A percentile compares a stretch with the other conserved stretches of the same genome.
Evolutionary conservation across 208 protist genomes (phyloP).

Genomic region (Leishmania braziliensis): DNA sequence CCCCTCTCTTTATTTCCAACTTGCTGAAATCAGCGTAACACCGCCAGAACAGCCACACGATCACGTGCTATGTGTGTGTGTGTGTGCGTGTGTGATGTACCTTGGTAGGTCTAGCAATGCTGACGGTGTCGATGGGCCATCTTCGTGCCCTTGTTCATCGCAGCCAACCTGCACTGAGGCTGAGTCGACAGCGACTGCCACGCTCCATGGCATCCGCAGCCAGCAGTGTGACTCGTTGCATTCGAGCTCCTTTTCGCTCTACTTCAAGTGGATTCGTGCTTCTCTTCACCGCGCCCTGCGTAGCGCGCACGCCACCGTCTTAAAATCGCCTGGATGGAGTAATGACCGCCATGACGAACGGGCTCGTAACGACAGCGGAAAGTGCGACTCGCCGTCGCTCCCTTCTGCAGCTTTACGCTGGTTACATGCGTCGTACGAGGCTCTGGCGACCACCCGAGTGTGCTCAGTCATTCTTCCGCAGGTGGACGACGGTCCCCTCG

Average conservation of each 20-base stretch:
- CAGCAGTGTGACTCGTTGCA: background rate
- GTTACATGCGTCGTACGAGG: conserved; percentile 7
- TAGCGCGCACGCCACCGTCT: background rate
- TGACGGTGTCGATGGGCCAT: no score
- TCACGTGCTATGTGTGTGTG: background rate
- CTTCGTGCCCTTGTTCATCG: background rate
- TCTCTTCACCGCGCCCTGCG: background rate
- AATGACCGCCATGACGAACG: background rate
- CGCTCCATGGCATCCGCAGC: background rate
- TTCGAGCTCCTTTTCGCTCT: background rate
- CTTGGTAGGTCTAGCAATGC: no score
- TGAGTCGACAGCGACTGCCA: background rate
- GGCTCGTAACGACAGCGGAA: background rate
- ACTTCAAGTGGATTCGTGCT: background rate
- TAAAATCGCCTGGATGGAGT: background rate
- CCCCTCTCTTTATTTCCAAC: background rate
- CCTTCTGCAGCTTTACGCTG: background rate
- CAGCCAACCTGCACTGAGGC: background rate
- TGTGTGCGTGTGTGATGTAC: background rate
- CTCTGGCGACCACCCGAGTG: conserved; percentile 23
- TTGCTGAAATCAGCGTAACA: background rate
- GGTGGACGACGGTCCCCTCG: conserved; percentile 21
- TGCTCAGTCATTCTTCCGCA: conserved; percentile 21
- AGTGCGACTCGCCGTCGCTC: background rate
- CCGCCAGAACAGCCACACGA: background rate